Conservation (phyloP, 495 filamentous ascomycete genomes). For the Penicillium waksmanii region DNA sequence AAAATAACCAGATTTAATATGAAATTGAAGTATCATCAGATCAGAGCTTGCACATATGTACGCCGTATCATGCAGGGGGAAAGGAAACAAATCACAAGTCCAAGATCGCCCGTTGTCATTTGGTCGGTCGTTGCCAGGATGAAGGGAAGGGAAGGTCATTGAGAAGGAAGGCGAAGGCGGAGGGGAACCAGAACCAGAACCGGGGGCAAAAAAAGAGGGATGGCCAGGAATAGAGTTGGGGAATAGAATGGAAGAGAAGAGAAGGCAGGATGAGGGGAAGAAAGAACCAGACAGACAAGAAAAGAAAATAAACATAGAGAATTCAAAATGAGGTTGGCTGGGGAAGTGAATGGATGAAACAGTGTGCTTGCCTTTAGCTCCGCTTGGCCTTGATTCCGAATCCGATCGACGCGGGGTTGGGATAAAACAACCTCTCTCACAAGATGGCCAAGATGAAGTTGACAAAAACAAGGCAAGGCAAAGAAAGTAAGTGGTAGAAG, state of each 20-base stretch:
- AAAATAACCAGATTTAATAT: neutral
- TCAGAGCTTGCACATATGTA: constrained; percentile 30
- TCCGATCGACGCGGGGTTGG: too few species aligned
- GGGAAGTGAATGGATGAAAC: neutral
- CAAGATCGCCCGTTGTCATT: neutral
- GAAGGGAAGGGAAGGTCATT: constrained; percentile 5
- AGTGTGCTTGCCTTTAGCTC: too few species aligned
- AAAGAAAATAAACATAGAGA: neutral
- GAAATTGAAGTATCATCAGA: constrained; percentile 16
- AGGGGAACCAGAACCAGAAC: too few species aligned
- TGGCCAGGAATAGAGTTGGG: constrained; percentile 13
- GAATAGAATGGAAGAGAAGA: constrained; percentile 8
- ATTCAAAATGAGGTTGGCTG: neutral
- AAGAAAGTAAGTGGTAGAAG: constrained; percentile 2
- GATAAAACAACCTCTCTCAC: too few species aligned
- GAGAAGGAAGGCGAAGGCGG: neutral
- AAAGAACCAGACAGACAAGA: constrained; percentile 6
- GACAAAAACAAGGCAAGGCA: neutral
- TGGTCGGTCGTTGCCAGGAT: constrained; percentile 15
- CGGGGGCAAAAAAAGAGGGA: constrained; percentile 6
- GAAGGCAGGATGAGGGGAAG: constrained; percentile 11
- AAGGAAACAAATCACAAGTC: constrained; percentile 17
- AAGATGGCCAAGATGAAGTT: neutral
- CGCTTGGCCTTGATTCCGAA: too few species aligned
- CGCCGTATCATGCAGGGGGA: constrained; percentile 33